These are phyloP conservation scores for Penicillium paneum DNA, from an alignment of 2,329 filamentous ascomycete species.

Conservation along the genomic window DNA sequence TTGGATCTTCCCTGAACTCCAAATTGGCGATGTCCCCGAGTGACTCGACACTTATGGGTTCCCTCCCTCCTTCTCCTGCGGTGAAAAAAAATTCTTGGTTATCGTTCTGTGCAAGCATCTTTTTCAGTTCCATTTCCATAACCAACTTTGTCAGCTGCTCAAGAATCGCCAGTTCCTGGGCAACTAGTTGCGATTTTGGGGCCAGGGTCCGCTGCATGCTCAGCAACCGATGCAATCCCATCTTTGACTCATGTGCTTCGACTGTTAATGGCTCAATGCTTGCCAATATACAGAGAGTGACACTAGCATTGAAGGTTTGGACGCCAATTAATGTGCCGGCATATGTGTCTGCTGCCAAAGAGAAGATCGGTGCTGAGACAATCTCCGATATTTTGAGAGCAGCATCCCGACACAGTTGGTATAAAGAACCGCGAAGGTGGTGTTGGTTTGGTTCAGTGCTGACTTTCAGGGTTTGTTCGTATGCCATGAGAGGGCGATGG, in stretches of 20 bases:
- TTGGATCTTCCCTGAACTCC: neutral
- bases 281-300: slow-evolving; percentile 21
- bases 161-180: slow-evolving; percentile 22
- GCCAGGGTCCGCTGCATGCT: slow-evolving; percentile 19
- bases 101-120: slow-evolving; percentile 11
- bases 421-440: neutral
- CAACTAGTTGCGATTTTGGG: slow-evolving; percentile 9
- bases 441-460: neutral
- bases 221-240: slow-evolving; percentile 21
- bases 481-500: slow-evolving; percentile 27
- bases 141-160: slow-evolving; percentile 16
- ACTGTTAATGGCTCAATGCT: slow-evolving; percentile 22
- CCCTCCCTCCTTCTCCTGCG: neutral
- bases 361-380: slow-evolving; percentile 7
- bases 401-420: slow-evolving; percentile 16
- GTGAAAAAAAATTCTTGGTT: neutral
- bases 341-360: slow-evolving; percentile 22
- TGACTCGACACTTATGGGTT: neutral
- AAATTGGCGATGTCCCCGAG: neutral
- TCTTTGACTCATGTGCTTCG: slow-evolving; percentile 16
- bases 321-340: slow-evolving; percentile 26
- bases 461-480: slow-evolving; percentile 6
- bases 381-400: slow-evolving; percentile 19
- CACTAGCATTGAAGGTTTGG: slow-evolving; percentile 26
- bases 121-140: slow-evolving; percentile 24